Base-by-base conservation (phyloP, 106 monocot genomes). In the Dendrobium huoshanense region DNA sequence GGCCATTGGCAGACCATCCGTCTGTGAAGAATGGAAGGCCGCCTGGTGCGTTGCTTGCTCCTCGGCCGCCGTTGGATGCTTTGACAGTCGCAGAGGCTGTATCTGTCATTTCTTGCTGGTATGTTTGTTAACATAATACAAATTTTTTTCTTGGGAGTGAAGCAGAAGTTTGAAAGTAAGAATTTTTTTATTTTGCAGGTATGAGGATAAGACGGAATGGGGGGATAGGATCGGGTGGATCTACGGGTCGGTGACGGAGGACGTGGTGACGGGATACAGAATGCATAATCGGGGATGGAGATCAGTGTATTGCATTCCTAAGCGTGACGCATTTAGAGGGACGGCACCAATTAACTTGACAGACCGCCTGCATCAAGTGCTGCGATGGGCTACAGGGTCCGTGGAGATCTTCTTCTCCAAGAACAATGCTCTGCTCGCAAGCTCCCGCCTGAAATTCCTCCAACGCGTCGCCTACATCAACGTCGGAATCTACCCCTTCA, bases 211-310 rank as follows among this genome's bases (percentile, higher is more conserved):
- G 81, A 92, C 95, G 55, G 95, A 95, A 83, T 95, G 95, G 95
- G 95, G 95, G 1, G 59, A 78, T 25, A 83, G 95, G 18, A 81
- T 95, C 1, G 95, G 95, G 37, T 93, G 95, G 92, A 95, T 95
- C 82, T 93, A 95, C 80, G 95, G 95, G 13, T 95, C 95, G 3
- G 95, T 95, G 79, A 95, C 95, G 13, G 95, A 95, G 77, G 95
- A 95, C 83, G 95, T 95, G 77, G 95, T 95, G 59, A 95, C 92
- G 18, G 95, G 95, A 0, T 92, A 93, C 86, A 87, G 93, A 20
- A 95, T 95, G 95, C 95, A 95, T 86, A 95, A 95, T 81, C 90
- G 92, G 0, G 92, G 92, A 27, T 91, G 93, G 93, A 85, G 88
- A 4, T 92, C 92, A 4, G 87, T 95, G 7, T 95, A 92, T 84